Evolutionary conservation across 2,329 filamentous ascomycete species (phyloP), one percentile per base, ranked within the genome.

Genomic region (Fusarium heterosporum): DNA sequence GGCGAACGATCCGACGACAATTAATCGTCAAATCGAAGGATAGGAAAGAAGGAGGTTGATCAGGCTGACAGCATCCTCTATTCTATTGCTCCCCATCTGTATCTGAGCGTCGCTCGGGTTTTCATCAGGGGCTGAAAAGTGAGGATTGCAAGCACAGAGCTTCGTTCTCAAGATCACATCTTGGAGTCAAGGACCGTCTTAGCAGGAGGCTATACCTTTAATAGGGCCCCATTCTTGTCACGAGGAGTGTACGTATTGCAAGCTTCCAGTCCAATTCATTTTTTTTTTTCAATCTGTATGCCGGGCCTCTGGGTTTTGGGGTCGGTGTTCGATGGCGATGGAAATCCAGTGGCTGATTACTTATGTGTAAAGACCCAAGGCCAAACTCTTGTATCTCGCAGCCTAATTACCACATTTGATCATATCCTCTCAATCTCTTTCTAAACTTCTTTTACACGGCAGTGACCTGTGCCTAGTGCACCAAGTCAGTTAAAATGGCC

Each of bases 101-200:
- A 72, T 57, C 64, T 70, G 58, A 53, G 70, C 66, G 38, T 64
- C 54, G 54, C 59, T 64, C 41, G 48, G 61, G 41, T 43, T 49
- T 49, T 38, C 49, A 57, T 40, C 34, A 62, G 60, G 53, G 60
- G 64, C 55, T 69, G 57, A 55, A 56, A 48, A 64, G 46, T 58
- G 67, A 73, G 72, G 77, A 77, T 74, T 75, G 76, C 71, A 84
- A 87, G 86, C 84, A 88, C 79, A 88, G 86, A 89, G 86, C 86
- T 87, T 87, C 85, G 80, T 88, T 85, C 87, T 83, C 78, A 77
- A 51, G 75, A 79, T 79, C 80, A 72, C 66, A 68, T 61, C 59
- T 62, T 61, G 53, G 34, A 53, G 55, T 57, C 62, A 66, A 62
- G 61, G 50, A 55, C 68, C 64, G 48, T 69, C 61, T 62, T 60